Conservation (phyloP, 2,329 filamentous ascomycete species). For the Scytalidium sp. region DNA sequence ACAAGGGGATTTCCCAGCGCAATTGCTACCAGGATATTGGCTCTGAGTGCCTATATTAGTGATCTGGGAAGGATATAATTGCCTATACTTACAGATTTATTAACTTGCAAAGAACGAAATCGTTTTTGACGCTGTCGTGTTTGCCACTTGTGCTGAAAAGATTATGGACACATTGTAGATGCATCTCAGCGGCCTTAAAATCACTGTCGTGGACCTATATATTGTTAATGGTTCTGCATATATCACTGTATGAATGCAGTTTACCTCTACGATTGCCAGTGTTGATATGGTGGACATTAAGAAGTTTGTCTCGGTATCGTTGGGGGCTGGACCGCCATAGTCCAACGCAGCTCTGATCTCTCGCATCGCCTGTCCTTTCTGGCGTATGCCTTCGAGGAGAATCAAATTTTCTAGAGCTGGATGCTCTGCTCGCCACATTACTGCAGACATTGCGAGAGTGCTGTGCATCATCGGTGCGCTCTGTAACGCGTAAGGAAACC, state of each 20-base stretch:
- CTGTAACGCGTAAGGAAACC: conserved; percentile 9
- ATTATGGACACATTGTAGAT: not conserved
- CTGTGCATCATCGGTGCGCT: conserved; percentile 11
- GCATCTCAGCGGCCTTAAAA: not conserved
- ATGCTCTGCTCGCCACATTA: conserved; percentile 7
- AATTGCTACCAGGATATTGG: not conserved
- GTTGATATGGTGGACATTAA: conserved; percentile 10
- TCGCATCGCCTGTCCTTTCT: conserved; percentile 8
- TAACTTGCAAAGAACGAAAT: not conserved
- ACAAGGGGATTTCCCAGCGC: not conserved
- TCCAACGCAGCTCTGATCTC: conserved; percentile 4
- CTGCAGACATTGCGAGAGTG: conserved; percentile 8
- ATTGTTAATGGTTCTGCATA: not conserved
- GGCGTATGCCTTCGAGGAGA: conserved; percentile 9
- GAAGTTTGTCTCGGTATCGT: not conserved
- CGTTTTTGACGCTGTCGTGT: not conserved
- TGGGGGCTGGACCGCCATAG: not conserved
- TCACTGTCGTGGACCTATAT: not conserved
- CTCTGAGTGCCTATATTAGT: not conserved
- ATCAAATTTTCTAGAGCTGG: conserved; percentile 2
- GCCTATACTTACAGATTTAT: not conserved
- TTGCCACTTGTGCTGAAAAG: not conserved
- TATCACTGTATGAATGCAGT: not conserved
- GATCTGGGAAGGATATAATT: not conserved
- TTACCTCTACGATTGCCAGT: conserved; percentile 8